Base-by-base conservation (phyloP, 129 eudicot species). In the Oenanthe sinensis region DNA sequence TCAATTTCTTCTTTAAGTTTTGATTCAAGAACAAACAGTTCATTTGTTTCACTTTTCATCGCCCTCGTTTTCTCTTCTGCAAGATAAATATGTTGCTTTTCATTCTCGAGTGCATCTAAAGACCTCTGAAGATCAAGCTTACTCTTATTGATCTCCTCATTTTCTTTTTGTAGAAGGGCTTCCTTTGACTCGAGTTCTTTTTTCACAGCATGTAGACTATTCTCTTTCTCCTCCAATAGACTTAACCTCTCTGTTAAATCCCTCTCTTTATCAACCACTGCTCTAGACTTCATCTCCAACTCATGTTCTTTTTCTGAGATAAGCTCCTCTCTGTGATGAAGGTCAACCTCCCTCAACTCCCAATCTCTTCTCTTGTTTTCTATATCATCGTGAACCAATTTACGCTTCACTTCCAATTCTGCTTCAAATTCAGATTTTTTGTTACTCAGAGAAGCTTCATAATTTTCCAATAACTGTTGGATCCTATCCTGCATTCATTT, bases 1-100 rank as follows among this genome's bases (percentile, higher is more conserved):
- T 95, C 99, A 79, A 95, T 95, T 84, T 95, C 99, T 77, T 91
- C 94, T 84, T 95, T 95, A 28, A 95, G 88, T 48, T 82, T 92
- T 76, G 76, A 71, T 85, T 95, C 99, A 39, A 92, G 87, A 60
- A 84, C 84, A 81, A 87, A 45, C 44, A 92, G 77, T 65, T 95
- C 97, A 62, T 83, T 84, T 33, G 97, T 90, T 87, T 95, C 99
- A 68, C 69, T 83, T 78, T 84, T 88, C 96, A 87, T 87, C 75
- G 90, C 91, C 81, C 83, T 90, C 78, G 85, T 83, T 75, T 83
- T 86, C 78, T 84, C 96, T 84, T 95, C 91, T 12, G 91, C 90
- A 16, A 83, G 75, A 77, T 63, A 75, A 28, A 92, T 79, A 68
- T 90, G 82, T n/a, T 78, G 80, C 48, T 88, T 85, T 84, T 81